Evolutionary conservation across 2,329 filamentous ascomycete genomes (phyloP).

Genomic region (Furcasterigmium furcatum): DNA sequence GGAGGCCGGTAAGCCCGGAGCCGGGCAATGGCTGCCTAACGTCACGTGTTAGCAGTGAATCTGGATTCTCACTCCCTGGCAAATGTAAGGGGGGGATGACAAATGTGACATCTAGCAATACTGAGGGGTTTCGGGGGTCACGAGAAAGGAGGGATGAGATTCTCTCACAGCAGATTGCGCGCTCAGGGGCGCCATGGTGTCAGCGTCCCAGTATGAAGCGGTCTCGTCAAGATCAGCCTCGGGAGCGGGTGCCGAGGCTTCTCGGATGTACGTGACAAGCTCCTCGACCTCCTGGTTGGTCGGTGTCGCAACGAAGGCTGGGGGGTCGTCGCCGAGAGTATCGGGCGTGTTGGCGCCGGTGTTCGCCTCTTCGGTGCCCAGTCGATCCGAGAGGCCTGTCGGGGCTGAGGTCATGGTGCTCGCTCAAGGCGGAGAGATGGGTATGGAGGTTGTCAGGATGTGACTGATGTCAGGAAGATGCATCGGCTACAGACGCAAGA

Average conservation of each 20-base stretch:
- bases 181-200: slow-evolving; percentile 55
- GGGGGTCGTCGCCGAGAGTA: neutral
- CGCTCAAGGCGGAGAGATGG: neutral
- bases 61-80: too few species aligned
- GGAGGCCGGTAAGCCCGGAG: slow-evolving; percentile 60
- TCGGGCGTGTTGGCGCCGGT: neutral
- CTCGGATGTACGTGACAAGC: slow-evolving; percentile 11
- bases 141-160: neutral
- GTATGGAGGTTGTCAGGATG: neutral
- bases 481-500: too few species aligned
- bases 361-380: neutral
- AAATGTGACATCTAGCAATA: slow-evolving; percentile 12
- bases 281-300: slow-evolving; percentile 12
- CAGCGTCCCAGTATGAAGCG: slow-evolving; percentile 55
- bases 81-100: too few species aligned
- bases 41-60: neutral
- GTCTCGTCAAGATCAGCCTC: slow-evolving; percentile 23
- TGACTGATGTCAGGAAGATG: neutral
- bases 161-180: slow-evolving; percentile 47
- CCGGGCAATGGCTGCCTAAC: slow-evolving; percentile 55
- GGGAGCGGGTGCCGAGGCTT: slow-evolving; percentile 4
- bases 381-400: slow-evolving; percentile 32
- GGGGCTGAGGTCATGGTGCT: slow-evolving; percentile 46
- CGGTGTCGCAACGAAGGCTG: slow-evolving; percentile 4
- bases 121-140: too few species aligned